Evolutionary conservation across 2,329 filamentous ascomycete species (phyloP), one percentile per base, ranked within the genome.

Genomic region (Escovopsis sp.): DNA sequence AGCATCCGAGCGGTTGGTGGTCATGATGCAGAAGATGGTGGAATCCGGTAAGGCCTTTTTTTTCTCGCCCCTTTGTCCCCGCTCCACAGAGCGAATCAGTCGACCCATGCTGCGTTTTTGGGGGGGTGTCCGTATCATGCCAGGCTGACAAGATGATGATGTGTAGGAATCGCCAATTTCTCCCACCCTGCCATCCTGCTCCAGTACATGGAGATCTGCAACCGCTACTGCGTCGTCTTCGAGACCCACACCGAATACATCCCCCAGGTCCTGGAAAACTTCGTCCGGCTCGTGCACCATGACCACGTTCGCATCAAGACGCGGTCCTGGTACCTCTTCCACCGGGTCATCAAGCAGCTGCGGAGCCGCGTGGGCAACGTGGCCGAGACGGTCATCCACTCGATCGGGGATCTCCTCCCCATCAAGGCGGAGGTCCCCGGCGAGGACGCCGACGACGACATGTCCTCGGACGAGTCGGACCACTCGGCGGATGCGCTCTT

Each of bases 141-240:
- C 23, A 11, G 43, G 40, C 52, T 59, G 53, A 62, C 43, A 37
- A 33, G 12, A n/a, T 7, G 9, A 34, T 15, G 33, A 32, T 32
- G 4, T 32, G 28, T 50, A 88, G 86, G 85, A 51, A 82, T 95
- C 51, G 81, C 85, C 45, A 82, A 73, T 36, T 93, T 89, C 60
- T 78, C 81, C 12, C 91, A 96, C 58, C 89, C 91, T 2, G 86
- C 88, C 12, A 88, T 95, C 41, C 77, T 95, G 49, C 70, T 98
- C 19, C 87, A 95, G 63, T 98, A 94, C 57, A 95, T 98, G 88
- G 91, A 98, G 60, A 94, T 94, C 33, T 94, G 88, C 59, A 88
- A 94, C 43, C 81, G 91, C 40, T 98, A 98, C 63, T 85, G 82
- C 58, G 76, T 80, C 26, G 94, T 95, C 60, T 96, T 98, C 58